phyloP scores from a whole-genome alignment of 208 protist species.

The Porcisia deanei region DNA sequence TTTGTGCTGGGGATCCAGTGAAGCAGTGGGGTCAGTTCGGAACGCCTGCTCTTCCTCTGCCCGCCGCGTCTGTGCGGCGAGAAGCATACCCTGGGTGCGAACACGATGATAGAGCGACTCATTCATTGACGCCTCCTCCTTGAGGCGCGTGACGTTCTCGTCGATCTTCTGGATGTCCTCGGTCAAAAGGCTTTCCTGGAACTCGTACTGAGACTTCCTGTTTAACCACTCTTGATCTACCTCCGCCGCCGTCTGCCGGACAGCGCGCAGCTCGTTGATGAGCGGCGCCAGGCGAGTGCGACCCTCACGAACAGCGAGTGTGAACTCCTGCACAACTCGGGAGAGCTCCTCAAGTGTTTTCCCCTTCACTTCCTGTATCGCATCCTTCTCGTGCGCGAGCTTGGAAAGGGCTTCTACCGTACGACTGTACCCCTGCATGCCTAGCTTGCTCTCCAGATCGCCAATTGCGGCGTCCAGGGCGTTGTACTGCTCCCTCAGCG shows the following conservation, averaged over 20 bases:
- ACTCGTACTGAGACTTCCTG: slow-evolving; percentile 89
- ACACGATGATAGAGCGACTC: slow-evolving; percentile 90
- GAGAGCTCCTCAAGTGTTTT: slow-evolving; percentile 92
- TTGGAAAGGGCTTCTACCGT: slow-evolving; percentile 79
- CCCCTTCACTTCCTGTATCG: slow-evolving; percentile 86
- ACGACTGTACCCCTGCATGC: slow-evolving; percentile 83
- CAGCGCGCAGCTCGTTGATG: slow-evolving; percentile 87
- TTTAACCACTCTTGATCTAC: slow-evolving; percentile 86
- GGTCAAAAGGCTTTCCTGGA: slow-evolving; percentile 78
- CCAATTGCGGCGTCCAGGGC: slow-evolving; percentile 72
- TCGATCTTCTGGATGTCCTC: slow-evolving; percentile 89
- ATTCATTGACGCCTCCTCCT: slow-evolving; percentile 69
- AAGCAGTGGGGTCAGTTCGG: slow-evolving; percentile 26
- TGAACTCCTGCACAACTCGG: slow-evolving; percentile 88
- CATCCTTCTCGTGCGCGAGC: slow-evolving; percentile 83
- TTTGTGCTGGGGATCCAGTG: slow-evolving; percentile 63
- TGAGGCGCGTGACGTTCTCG: slow-evolving; percentile 70
- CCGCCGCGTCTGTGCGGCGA: slow-evolving; percentile 51
- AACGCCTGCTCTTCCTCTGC: slow-evolving; percentile 61
- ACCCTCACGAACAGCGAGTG: slow-evolving; percentile 78
- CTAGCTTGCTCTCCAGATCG: slow-evolving; percentile 85
- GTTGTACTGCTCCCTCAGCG: slow-evolving; percentile 74
- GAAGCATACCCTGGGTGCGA: slow-evolving; percentile 54
- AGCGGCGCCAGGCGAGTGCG: slow-evolving; percentile 85
- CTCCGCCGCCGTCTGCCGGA: slow-evolving; percentile 79